These are phyloP conservation scores for Teunomyces stri DNA, from an alignment of 805 yeast genomes.

Conservation along the genomic window DNA sequence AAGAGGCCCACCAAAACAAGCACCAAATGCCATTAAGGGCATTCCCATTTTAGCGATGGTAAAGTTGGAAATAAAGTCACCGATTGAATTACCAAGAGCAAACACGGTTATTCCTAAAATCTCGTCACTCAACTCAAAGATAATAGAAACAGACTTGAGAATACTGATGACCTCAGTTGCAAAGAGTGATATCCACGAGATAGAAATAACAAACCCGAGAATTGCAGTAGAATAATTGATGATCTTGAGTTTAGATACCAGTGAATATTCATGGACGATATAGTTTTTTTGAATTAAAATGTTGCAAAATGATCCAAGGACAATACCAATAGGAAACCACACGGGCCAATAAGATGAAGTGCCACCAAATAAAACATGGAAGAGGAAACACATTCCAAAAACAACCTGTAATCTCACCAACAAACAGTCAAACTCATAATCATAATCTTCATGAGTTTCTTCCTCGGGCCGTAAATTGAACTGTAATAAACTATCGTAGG, in stretches of 20 bases:
- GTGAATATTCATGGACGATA: neutral
- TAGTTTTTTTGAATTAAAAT: constrained; percentile 7
- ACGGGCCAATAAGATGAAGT: constrained; percentile 10
- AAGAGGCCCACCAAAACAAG: constrained; percentile 92
- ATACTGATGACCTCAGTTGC: constrained; percentile 70
- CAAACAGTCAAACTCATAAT: constrained; percentile 17
- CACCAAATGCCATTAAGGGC: constrained; percentile 90
- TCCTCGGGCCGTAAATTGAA: constrained; percentile 2
- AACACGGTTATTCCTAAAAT: constrained; percentile 83
- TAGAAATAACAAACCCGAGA: constrained; percentile 64
- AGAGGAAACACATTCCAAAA: constrained; percentile 25
- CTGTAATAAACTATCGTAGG: neutral
- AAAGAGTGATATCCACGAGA: constrained; percentile 65
- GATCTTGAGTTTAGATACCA: constrained; percentile 6
- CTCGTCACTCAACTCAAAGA: constrained; percentile 67
- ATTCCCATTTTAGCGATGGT: constrained; percentile 79
- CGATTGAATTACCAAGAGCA: constrained; percentile 90
- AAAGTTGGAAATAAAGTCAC: constrained; percentile 81
- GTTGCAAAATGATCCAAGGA: constrained; percentile 7
- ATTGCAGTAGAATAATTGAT: constrained; percentile 31
- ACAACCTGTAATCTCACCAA: constrained; percentile 28
- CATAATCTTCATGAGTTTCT: constrained; percentile 9
- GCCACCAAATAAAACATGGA: constrained; percentile 12
- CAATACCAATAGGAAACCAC: constrained; percentile 11
- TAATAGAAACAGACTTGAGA: constrained; percentile 57